phyloP scores from a whole-genome alignment of 2,329 filamentous ascomycete genomes.

The Pezicula carpinea region DNA sequence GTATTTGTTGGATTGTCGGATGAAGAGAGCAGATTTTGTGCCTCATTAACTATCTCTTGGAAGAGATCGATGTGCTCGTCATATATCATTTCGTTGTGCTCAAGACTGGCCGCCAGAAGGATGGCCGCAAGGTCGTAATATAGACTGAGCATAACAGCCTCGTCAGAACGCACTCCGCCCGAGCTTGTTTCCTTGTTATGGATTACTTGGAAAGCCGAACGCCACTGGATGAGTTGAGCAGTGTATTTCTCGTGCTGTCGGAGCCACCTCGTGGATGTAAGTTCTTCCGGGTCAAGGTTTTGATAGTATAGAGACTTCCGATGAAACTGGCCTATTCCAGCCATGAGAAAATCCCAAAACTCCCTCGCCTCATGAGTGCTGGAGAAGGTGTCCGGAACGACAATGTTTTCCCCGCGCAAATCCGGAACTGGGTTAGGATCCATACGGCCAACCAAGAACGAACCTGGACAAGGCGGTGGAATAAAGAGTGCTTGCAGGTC shows the following conservation, averaged over 20 bases:
- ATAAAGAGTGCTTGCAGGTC: conserved; percentile 27
- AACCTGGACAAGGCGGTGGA: conserved; percentile 21
- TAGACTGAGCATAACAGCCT: conserved; percentile 24
- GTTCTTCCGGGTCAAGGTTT: conserved; percentile 21
- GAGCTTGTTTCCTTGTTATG: conserved; percentile 20
- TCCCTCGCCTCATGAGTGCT: conserved; percentile 25
- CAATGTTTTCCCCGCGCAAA: conserved; percentile 24
- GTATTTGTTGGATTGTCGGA: conserved; percentile 25
- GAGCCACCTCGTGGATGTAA: conserved; percentile 21
- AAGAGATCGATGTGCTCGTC: conserved; percentile 26
- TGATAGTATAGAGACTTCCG: conserved; percentile 23
- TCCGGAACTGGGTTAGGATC: conserved; percentile 21
- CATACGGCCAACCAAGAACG: neutral
- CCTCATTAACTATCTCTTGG: conserved; percentile 24
- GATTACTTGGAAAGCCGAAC: conserved; percentile 22
- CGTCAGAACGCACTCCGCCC: conserved; percentile 19
- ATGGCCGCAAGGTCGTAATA: conserved; percentile 28
- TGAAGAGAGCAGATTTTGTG: conserved; percentile 21
- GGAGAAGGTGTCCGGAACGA: conserved; percentile 22
- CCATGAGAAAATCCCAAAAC: conserved; percentile 27
- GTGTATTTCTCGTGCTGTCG: conserved; percentile 25
- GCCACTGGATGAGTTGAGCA: conserved; percentile 25
- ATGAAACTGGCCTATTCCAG: conserved; percentile 28
- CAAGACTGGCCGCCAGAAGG: conserved; percentile 23
- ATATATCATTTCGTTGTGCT: conserved; percentile 26